These are phyloP conservation scores for Aspergillus ustus DNA, from an alignment of 2,329 filamentous ascomycete species.

Conservation along the genomic window DNA sequence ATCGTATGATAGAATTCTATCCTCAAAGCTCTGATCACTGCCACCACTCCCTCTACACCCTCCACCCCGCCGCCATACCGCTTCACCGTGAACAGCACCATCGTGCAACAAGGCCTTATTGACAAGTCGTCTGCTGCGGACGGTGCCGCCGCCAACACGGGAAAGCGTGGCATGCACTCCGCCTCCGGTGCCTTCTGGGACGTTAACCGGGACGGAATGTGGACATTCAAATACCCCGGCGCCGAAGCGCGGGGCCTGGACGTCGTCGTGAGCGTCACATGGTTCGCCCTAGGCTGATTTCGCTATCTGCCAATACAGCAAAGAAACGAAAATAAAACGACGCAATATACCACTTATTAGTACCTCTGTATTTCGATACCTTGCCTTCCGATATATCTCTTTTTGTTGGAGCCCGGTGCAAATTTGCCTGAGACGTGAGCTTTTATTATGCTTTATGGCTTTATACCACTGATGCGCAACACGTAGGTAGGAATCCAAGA, in stretches of 20 bases:
- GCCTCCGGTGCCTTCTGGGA: slow-evolving; percentile 57
- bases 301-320: not conserved
- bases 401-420: slow-evolving; percentile 7
- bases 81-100: slow-evolving; percentile 96
- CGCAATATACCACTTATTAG: slow-evolving; percentile 9
- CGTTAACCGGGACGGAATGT: slow-evolving; percentile 58
- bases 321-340: slow-evolving; percentile 6
- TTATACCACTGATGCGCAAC: slow-evolving; percentile 12
- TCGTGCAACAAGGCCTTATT: slow-evolving; percentile 83
- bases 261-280: slow-evolving; percentile 54
- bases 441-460: slow-evolving; percentile 10
- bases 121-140: slow-evolving; percentile 57
- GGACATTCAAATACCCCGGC: slow-evolving; percentile 56
- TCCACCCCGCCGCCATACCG: slow-evolving; percentile 70
- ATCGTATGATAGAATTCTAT: slow-evolving; percentile 40
- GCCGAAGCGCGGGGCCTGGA: slow-evolving; percentile 53
- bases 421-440: not conserved
- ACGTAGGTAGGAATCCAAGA: not conserved
- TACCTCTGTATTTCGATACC: not conserved
- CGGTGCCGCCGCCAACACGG: slow-evolving; percentile 66
- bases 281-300: slow-evolving; percentile 46
- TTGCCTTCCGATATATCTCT: not conserved
- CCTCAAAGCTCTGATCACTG: slow-evolving; percentile 47
- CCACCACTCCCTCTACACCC: slow-evolving; percentile 43
- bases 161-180: slow-evolving; percentile 72